Evolutionary conservation across 352 stramenopile species (phyloP), one percentile per base, ranked within the genome.

Genomic region (Paralagenidium karlingii): DNA sequence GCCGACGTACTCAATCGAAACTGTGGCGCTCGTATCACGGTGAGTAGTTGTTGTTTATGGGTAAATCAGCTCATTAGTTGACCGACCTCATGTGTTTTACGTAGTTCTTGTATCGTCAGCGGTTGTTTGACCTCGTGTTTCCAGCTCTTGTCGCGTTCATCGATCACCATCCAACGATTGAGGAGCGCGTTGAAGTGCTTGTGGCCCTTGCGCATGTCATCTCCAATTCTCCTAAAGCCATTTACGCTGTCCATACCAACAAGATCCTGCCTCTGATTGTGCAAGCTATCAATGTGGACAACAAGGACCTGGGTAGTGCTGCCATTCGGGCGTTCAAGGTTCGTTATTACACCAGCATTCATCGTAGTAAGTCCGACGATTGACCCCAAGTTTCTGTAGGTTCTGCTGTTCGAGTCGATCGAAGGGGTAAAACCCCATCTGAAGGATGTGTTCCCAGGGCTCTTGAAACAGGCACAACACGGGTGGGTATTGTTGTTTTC

Each of bases 231-330:
- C 78, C 75, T 2, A 81, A 83, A 52, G 73, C 78, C 21, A 65
- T 85, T 29, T 85, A 86, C 38, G 38, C 82, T 48, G 70, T 75
- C 18, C 74, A 86, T 24, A 43, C 88, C 22, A 55, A 55, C 34
- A 78, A 69, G 46, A 86, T 91, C 41, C 84, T 88, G 47, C 78
- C 78, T 28, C 62, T 88, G 32, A 79, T 91, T 58, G 68, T 89
- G 28, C 67, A 82, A 27, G 78, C 75, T 24, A 73, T 91, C 49
- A 88, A 82, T 50, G 70, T 63, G 39, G 71, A 85, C 47, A 56
- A 75, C 44, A 37, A 51, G 13, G 76, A 83, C 45, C 54, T 91
- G 28, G 71, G 78, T 11, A 82, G 69, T 38, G 69, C 78, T n/a
- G 71, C 75, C 9, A 79, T 91, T 27, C 55, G 63, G 40, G 86